A percentile compares a stretch with the other conserved stretches of the same genome.
Conservation (phyloP, 2,329 filamentous ascomycete species). For the Talaromyces rugulosus region DNA sequence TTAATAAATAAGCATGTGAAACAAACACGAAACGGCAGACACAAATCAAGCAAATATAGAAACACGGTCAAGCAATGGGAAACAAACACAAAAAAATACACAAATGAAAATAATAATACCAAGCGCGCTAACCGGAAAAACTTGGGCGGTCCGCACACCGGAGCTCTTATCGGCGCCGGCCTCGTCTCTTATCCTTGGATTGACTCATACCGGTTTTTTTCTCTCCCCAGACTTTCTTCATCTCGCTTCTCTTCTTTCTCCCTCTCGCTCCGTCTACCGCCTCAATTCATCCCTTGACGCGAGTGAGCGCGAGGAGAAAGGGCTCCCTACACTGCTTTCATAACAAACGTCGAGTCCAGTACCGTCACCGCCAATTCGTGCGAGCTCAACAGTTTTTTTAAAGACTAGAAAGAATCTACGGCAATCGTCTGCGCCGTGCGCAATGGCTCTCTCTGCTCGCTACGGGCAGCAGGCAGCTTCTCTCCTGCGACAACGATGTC, state of each 20-base stretch:
- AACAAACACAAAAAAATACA: background rate
- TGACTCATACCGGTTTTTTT: conserved; percentile 6
- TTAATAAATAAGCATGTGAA: background rate
- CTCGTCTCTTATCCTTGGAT: conserved; percentile 6
- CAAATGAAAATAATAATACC: background rate
- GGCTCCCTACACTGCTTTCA: background rate
- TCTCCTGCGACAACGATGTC: conserved; percentile 39
- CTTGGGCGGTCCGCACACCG: conserved; percentile 23
- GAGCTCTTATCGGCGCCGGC: conserved; percentile 25
- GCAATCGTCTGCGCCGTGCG: conserved; percentile 27
- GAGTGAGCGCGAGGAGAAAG: background rate
- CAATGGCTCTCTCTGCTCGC: conserved; percentile 44
- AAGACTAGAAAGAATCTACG: background rate
- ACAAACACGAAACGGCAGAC: background rate
- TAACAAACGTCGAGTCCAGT: background rate
- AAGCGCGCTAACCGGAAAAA: conserved; percentile 5
- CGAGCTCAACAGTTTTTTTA: background rate
- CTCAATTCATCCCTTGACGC: background rate
- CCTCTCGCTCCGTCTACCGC: background rate
- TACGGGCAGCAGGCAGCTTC: conserved; percentile 40
- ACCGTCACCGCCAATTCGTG: background rate
- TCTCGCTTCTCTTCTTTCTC: conserved; percentile 1
- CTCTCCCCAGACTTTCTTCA: conserved; percentile 9
- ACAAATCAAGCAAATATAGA: background rate
- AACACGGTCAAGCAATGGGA: background rate